Percentiles rank a stretch among this genome's conserved stretches.
These are phyloP conservation scores for Chaetothyriales sp. DNA, from an alignment of 2,329 filamentous ascomycete species.

Conservation along the genomic window DNA sequence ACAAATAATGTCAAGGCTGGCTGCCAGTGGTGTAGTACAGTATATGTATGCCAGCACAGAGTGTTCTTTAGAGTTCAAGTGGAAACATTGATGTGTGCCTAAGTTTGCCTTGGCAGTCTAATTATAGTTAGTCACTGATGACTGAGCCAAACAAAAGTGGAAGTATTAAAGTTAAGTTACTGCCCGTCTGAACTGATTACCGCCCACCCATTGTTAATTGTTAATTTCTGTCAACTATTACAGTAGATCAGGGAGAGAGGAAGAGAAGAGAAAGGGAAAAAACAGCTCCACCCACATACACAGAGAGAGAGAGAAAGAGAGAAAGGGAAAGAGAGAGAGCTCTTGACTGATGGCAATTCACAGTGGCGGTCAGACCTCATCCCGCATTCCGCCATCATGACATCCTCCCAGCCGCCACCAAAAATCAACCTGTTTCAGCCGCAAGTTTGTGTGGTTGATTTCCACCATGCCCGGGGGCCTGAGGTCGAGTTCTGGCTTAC, in stretches of 20 bases:
- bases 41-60: no score
- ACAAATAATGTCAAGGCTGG: no score
- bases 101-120: no score
- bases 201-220: neutral
- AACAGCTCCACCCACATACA: no score
- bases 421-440: conserved; percentile 26
- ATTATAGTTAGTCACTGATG: no score
- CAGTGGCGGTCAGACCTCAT: neutral
- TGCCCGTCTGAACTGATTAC: neutral
- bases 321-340: neutral
- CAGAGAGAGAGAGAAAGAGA: neutral
- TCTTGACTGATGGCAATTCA: neutral
- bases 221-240: neutral
- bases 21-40: no score
- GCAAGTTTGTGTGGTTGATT: conserved; percentile 65
- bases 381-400: neutral
- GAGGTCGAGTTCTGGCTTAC: conserved; percentile 92
- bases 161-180: no score
- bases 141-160: no score
- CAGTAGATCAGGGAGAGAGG: neutral
- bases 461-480: conserved; percentile 72
- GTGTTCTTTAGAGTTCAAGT: no score
- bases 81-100: no score
- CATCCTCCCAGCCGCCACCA: neutral
- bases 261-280: neutral